Percentiles rank a stretch among this genome's conserved stretches.
These are phyloP conservation scores for Anethum foeniculum DNA, from an alignment of 140 eudicot species.

Conservation along the genomic window DNA sequence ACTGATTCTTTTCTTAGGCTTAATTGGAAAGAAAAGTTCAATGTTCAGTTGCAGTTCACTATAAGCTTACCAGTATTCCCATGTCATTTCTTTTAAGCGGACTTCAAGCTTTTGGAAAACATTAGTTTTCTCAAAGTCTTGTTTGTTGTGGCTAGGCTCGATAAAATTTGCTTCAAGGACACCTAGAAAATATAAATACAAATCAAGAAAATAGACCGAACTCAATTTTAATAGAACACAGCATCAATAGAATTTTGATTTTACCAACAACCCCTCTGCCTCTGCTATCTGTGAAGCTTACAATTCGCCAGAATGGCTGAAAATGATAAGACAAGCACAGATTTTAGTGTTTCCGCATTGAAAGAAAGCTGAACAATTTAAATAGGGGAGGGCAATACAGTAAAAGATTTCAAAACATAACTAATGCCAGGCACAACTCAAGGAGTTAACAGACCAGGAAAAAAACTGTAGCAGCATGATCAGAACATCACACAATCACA, in stretches of 20 bases:
- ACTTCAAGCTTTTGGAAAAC: constrained; percentile 65
- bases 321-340: constrained; percentile 17
- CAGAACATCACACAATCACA: background rate
- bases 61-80: constrained; percentile 71
- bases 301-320: constrained; percentile 83
- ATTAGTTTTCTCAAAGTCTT: constrained; percentile 85
- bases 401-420: background rate
- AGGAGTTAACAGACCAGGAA: background rate
- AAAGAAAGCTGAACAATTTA: background rate
- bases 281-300: constrained; percentile 56
- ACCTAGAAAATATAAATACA: constrained; percentile 30
- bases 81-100: constrained; percentile 86
- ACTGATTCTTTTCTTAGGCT: background rate
- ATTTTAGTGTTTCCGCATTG: constrained; percentile 1
- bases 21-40: background rate
- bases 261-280: constrained; percentile 98
- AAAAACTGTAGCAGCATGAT: background rate
- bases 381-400: background rate
- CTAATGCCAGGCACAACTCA: background rate
- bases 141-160: constrained; percentile 80
- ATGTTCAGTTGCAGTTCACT: background rate
- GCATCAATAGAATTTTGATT: constrained; percentile 7
- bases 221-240: background rate
- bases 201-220: constrained; percentile 4
- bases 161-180: constrained; percentile 79